Evolutionary conservation across 768 basidiomycete genomes (phyloP).

Genomic region (Neoboletus brunneissimus): DNA sequence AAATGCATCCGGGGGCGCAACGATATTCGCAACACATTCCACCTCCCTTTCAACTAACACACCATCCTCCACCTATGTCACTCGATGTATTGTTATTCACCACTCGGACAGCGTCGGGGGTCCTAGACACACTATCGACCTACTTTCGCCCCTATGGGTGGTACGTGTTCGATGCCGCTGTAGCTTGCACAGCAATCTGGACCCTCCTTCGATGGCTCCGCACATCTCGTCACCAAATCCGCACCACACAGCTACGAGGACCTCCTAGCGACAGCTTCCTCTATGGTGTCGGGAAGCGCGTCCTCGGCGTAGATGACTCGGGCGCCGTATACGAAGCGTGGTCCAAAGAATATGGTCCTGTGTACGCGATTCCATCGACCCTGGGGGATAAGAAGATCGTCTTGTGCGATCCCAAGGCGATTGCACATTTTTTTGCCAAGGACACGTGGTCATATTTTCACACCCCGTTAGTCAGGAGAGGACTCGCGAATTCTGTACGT

Average conservation of each 20-base stretch:
- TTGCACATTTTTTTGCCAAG: conserved; percentile 13
- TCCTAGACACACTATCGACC: neutral
- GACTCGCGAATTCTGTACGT: conserved; percentile 27
- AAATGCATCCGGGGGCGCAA: neutral
- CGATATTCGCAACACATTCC: neutral
- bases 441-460: conserved; percentile 39
- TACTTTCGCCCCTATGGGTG: neutral
- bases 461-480: conserved; percentile 29
- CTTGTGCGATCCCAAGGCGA: conserved; percentile 41
- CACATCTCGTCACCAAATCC: conserved; percentile 31
- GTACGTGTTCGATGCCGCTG: neutral
- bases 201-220: conserved; percentile 3
- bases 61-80: neutral
- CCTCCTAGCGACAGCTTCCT: conserved; percentile 18
- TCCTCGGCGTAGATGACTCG: neutral
- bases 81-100: neutral
- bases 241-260: conserved; percentile 15
- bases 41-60: neutral
- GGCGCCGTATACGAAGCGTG: conserved; percentile 21
- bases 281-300: conserved; percentile 13
- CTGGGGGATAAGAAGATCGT: conserved; percentile 12
- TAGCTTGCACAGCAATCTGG: neutral
- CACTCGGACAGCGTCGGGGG: neutral
- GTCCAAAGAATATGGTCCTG: conserved; percentile 19
- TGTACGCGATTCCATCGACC: conserved; percentile 14